These are phyloP conservation scores for Aspergillus steynii DNA, from an alignment of 495 filamentous ascomycete species.

Conservation along the genomic window DNA sequence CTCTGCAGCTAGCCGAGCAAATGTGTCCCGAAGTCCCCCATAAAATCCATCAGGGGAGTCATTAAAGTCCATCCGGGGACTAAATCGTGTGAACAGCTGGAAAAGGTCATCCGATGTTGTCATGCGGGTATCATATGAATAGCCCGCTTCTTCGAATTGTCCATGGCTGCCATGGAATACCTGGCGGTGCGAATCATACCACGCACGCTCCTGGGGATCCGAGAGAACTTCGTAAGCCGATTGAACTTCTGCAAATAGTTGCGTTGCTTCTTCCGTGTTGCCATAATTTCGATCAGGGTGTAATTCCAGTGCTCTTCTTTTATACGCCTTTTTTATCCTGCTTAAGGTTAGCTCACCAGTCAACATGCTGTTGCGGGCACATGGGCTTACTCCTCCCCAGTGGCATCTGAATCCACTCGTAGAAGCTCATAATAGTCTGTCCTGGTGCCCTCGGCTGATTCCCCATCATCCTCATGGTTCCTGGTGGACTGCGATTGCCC, in stretches of 20 bases:
- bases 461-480: conserved; percentile 25
- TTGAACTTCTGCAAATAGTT: conserved; percentile 86
- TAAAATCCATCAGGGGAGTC: conserved; percentile 82
- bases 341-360: neutral
- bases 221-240: conserved; percentile 93
- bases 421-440: conserved; percentile 93
- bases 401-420: conserved; percentile 65
- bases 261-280: conserved; percentile 78
- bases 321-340: conserved; percentile 93
- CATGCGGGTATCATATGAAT: conserved; percentile 63
- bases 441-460: conserved; percentile 44
- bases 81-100: conserved; percentile 72
- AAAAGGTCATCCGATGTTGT: conserved; percentile 79
- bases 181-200: conserved; percentile 95
- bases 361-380: neutral
- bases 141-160: conserved; percentile 42
- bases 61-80: conserved; percentile 71
- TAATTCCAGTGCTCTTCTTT: conserved; percentile 83
- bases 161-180: conserved; percentile 68
- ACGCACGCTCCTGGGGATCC: conserved; percentile 91
- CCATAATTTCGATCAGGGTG: conserved; percentile 95
- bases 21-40: conserved; percentile 68
- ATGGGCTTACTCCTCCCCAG: conserved; percentile 77
- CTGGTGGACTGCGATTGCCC: conserved; percentile 76
- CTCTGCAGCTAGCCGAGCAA: conserved; percentile 78